A percentile compares a stretch with the other conserved stretches of the same genome.
Evolutionary conservation across 148 eudicot species (phyloP).

Genomic region (Silene uniflora): DNA sequence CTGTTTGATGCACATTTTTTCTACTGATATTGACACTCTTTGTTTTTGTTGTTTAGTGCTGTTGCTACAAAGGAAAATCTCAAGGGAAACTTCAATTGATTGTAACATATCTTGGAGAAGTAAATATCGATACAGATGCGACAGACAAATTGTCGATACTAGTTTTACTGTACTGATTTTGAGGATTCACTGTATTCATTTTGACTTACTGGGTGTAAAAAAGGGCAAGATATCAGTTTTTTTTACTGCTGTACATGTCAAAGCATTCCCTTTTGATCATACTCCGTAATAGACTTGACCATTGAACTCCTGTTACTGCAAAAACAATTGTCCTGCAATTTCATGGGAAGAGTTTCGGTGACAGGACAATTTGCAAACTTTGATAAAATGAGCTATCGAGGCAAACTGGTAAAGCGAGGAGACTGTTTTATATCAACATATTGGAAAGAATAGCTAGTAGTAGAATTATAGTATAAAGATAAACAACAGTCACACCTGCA

Average conservation of each 20-base stretch:
- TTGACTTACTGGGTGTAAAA: neutral
- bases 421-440: too few species aligned
- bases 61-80: constrained; percentile 47
- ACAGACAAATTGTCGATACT: neutral
- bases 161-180: neutral
- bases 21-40: neutral
- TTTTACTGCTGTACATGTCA: too few species aligned
- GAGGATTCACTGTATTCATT: neutral
- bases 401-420: too few species aligned
- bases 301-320: too few species aligned
- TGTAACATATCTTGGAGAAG: neutral
- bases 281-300: too few species aligned
- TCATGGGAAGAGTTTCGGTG: too few species aligned
- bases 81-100: constrained; percentile 10
- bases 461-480: too few species aligned
- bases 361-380: constrained; percentile 17
- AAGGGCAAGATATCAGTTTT: too few species aligned
- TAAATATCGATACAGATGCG: neutral
- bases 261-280: too few species aligned
- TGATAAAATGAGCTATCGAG: constrained; percentile 8
- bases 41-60: constrained; percentile 34
- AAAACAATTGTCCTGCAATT: too few species aligned
- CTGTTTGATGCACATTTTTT: neutral
- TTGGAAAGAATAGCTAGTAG: too few species aligned
- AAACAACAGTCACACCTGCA: too few species aligned